A percentile compares a stretch with the other conserved stretches of the same genome.
Evolutionary conservation across 345 rosid genomes (phyloP).

Genomic region (Sisymbrium altissimum): DNA sequence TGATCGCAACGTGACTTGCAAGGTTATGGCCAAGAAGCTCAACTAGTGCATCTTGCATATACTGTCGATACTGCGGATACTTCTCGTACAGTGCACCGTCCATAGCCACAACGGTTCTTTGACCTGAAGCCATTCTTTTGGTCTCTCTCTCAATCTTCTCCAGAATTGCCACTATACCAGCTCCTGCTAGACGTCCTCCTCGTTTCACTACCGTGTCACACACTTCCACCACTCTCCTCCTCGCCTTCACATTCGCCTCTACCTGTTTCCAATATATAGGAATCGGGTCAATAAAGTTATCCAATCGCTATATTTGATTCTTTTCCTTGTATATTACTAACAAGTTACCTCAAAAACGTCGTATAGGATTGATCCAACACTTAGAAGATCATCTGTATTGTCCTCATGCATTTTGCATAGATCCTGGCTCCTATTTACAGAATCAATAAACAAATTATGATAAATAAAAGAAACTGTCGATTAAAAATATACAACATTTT

Average conservation of each 20-base stretch:
- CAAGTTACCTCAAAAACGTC: slow-evolving; percentile 44
- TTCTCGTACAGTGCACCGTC: slow-evolving; percentile 79
- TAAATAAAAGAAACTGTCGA: no score
- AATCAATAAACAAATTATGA: background rate
- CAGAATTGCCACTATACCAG: slow-evolving; percentile 81
- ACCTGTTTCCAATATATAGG: slow-evolving; percentile 32
- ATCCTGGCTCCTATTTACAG: slow-evolving; percentile 52
- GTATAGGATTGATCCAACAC: slow-evolving; percentile 56
- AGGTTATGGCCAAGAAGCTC: slow-evolving; percentile 63
- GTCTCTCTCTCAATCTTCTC: slow-evolving; percentile 76
- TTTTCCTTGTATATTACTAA: background rate
- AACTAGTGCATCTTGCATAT: slow-evolving; percentile 55
- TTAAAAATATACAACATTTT: background rate
- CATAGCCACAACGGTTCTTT: slow-evolving; percentile 78
- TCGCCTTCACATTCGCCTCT: slow-evolving; percentile 46
- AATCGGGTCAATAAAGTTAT: background rate
- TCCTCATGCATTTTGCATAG: slow-evolving; percentile 71
- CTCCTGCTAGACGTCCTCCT: slow-evolving; percentile 81
- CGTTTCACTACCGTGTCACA: slow-evolving; percentile 68
- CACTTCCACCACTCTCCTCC: slow-evolving; percentile 50
- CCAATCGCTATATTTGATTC: background rate
- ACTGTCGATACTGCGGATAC: slow-evolving; percentile 63
- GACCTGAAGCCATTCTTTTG: slow-evolving; percentile 46
- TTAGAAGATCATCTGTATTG: slow-evolving; percentile 53
- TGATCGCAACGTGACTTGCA: slow-evolving; percentile 52